Conservation (phyloP, 1,284 basidiomycete genomes). For the Sphaerobolus stellatus region DNA sequence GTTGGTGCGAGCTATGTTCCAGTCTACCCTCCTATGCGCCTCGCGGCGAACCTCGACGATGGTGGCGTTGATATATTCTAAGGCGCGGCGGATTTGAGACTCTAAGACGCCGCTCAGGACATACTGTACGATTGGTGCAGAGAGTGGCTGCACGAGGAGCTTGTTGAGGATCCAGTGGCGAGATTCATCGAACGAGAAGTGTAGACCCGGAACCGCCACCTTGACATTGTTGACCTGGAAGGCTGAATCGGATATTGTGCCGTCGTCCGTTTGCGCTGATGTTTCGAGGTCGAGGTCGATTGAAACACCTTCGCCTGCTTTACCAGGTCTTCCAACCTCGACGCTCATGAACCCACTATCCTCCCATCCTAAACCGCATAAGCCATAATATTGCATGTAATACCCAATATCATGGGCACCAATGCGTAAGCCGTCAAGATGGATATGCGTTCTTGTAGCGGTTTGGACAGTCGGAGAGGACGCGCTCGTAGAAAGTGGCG, state of each 20-base stretch:
- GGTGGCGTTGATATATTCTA: constrained; percentile 28
- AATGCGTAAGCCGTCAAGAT: constrained; percentile 45
- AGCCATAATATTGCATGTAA: constrained; percentile 40
- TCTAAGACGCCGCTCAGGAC: constrained; percentile 29
- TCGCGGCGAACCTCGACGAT: constrained; percentile 30
- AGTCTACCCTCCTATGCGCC: too few relatives aligned
- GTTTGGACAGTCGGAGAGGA: constrained; percentile 22
- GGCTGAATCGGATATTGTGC: constrained; percentile 25
- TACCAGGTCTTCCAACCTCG: constrained; percentile 30
- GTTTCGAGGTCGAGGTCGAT: constrained; percentile 44
- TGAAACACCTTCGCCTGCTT: constrained; percentile 30
- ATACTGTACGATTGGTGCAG: constrained; percentile 35
- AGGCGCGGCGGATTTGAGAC: constrained; percentile 29
- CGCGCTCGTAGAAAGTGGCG: neutral
- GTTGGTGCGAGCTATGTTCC: constrained; percentile 13
- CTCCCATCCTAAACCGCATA: constrained; percentile 35
- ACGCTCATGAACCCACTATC: constrained; percentile 49
- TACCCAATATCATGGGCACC: constrained; percentile 44
- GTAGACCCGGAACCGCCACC: constrained; percentile 38
- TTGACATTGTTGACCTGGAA: constrained; percentile 43
- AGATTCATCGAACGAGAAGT: constrained; percentile 39
- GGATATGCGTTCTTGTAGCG: constrained; percentile 35
- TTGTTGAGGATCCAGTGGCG: constrained; percentile 52
- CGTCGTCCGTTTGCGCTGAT: constrained; percentile 17
- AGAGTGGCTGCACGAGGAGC: constrained; percentile 46